Conservation (phyloP, 1,284 basidiomycete genomes). For the Sporisorium scitamineum region DNA sequence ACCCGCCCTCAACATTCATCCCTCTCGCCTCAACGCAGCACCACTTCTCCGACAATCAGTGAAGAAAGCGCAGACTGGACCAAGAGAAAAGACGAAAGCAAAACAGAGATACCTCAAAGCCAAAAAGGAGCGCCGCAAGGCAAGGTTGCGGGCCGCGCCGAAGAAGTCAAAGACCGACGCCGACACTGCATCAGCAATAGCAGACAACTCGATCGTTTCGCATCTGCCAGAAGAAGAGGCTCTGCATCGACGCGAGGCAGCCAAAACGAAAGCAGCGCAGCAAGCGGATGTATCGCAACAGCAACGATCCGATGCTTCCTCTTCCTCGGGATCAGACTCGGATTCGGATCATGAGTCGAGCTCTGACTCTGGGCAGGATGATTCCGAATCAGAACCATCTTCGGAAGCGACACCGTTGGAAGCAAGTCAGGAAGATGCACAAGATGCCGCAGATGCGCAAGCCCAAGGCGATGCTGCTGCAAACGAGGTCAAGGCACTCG, state of each 20-base stretch:
- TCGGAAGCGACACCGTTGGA: neutral
- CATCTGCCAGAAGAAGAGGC: constrained; percentile 40
- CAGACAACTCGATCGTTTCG: constrained; percentile 22
- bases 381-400: constrained; percentile 16
- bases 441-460: neutral
- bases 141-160: constrained; percentile 47
- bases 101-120: constrained; percentile 65
- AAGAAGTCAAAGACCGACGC: constrained; percentile 53
- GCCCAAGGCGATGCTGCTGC: neutral
- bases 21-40: constrained; percentile 52
- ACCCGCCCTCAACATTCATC: constrained; percentile 52
- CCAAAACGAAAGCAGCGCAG: constrained; percentile 7
- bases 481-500: constrained; percentile 29
- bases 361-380: constrained; percentile 13
- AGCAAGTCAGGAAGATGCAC: neutral
- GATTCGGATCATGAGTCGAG: constrained; percentile 7
- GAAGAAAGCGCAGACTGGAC: constrained; percentile 37
- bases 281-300: neutral
- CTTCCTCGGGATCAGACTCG: constrained; percentile 13
- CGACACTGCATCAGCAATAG: constrained; percentile 4
- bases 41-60: constrained; percentile 47
- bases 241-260: constrained; percentile 21
- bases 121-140: constrained; percentile 64
- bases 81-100: constrained; percentile 63
- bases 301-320: constrained; percentile 1